Evolutionary conservation across 106 monocot genomes (phyloP).

Genomic region (Dendrobium huoshanense): DNA sequence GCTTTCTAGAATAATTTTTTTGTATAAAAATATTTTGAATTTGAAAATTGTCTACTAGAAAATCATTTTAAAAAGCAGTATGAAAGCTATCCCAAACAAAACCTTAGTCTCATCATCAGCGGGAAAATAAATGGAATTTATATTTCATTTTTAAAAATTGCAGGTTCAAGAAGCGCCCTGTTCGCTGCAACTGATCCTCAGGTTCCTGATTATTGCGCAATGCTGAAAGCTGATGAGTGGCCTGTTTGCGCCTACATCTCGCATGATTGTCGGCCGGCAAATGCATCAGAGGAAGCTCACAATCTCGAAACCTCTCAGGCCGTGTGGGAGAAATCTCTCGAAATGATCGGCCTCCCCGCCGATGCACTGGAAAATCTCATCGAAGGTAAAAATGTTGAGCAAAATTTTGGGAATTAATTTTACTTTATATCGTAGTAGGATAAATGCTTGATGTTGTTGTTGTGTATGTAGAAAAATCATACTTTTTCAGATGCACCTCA

Average conservation of each 20-base stretch:
- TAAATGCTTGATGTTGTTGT: too few relatives aligned
- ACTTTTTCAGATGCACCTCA: too few relatives aligned
- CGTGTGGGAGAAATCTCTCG: constrained; percentile 85
- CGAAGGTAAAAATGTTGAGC: constrained; percentile 47
- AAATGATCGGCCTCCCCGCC: constrained; percentile 64
- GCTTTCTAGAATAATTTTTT: too few relatives aligned
- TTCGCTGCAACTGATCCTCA: constrained; percentile 88
- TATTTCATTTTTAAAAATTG: not conserved
- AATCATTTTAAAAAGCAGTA: too few relatives aligned
- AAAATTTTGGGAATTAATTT: not conserved
- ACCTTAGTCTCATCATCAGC: not conserved
- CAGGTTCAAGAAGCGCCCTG: constrained; percentile 79
- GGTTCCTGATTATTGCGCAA: constrained; percentile 71
- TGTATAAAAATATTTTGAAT: too few relatives aligned
- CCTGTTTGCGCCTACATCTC: constrained; percentile 82
- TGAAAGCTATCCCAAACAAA: too few relatives aligned
- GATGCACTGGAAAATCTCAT: constrained; percentile 80
- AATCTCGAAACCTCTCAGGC: constrained; percentile 69
- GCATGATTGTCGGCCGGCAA: constrained; percentile 75
- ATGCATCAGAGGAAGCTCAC: constrained; percentile 87
- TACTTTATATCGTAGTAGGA: too few relatives aligned
- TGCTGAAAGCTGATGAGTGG: constrained; percentile 85
- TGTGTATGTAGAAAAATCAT: too few relatives aligned
- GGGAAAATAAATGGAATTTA: not conserved
- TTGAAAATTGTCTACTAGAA: too few relatives aligned